Evolutionary conservation across 23 red algal species (phyloP).

Genomic region (Gracilaria domingensis): DNA sequence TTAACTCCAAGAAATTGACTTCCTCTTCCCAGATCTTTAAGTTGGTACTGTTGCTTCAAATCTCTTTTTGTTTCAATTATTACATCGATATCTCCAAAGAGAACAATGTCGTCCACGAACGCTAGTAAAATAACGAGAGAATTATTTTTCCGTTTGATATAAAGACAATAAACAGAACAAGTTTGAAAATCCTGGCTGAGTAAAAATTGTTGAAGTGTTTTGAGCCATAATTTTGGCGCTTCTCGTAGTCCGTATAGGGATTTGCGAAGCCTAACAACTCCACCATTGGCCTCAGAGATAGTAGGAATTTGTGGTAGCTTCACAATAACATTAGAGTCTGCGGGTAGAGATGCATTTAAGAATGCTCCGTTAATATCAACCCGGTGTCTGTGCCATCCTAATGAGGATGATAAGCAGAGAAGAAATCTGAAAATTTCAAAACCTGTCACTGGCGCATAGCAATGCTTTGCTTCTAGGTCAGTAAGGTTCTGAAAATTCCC

Average conservation of each 20-base stretch:
- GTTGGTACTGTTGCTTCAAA: neutral
- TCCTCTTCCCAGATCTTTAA: neutral
- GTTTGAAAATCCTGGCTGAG: neutral
- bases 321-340: neutral
- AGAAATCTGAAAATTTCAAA: conserved; percentile 39
- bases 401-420: neutral
- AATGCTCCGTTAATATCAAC: conserved; percentile 47
- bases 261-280: conserved; percentile 19
- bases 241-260: conserved; percentile 53
- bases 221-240: conserved; percentile 56
- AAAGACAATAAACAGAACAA: neutral
- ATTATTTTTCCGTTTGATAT: neutral
- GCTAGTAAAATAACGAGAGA: neutral
- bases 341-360: conserved; percentile 27
- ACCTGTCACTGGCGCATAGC: neutral
- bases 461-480: neutral
- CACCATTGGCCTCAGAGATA: neutral
- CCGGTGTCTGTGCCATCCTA: conserved; percentile 11
- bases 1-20: neutral
- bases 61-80: neutral
- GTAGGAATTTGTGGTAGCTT: neutral
- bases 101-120: conserved; percentile 20
- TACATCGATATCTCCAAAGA: neutral
- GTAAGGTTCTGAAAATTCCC: conserved; percentile 36
- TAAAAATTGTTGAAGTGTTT: neutral